phyloP scores from a whole-genome alignment of 768 basidiomycete species.

The Galerina marginata region DNA sequence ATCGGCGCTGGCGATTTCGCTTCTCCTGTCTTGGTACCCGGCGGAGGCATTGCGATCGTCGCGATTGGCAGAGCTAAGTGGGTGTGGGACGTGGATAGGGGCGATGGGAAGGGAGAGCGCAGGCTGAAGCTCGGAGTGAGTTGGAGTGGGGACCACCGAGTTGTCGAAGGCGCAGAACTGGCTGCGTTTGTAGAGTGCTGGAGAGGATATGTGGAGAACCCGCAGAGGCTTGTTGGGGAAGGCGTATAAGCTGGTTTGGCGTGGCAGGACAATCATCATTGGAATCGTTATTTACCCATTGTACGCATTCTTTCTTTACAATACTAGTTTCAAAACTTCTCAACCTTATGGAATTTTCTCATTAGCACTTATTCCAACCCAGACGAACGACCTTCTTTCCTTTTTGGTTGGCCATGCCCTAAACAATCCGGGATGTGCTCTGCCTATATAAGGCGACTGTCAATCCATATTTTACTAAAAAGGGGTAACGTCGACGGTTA shows the following conservation, averaged over 20 bases:
- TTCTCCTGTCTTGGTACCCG: conserved; percentile 77
- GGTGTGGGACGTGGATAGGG: conserved; percentile 69
- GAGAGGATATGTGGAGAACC: conserved; percentile 80
- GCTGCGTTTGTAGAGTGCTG: conserved; percentile 89
- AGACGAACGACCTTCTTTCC: too few species aligned
- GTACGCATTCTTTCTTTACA: too few species aligned
- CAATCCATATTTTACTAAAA: too few species aligned
- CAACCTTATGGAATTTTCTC: too few species aligned
- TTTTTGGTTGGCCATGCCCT: too few species aligned
- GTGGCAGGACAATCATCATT: too few species aligned
- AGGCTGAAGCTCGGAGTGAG: conserved; percentile 55
- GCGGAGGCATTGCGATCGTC: conserved; percentile 86
- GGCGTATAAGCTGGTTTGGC: conserved; percentile 34
- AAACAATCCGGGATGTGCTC: too few species aligned
- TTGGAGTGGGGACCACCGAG: conserved; percentile 88
- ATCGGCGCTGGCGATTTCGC: conserved; percentile 77
- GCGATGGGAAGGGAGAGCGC: conserved; percentile 36
- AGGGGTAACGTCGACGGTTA: too few species aligned
- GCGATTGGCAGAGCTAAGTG: conserved; percentile 81
- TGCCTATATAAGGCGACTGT: too few species aligned
- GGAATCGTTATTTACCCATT: too few species aligned
- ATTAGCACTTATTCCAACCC: too few species aligned
- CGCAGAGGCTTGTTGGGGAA: conserved; percentile 69
- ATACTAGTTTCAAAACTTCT: too few species aligned
- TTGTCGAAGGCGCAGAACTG: conserved; percentile 89